Percentiles rank a stretch among this genome's conserved stretches.
Evolutionary conservation across 306 rosid species (phyloP).

Genomic region (Canavalia ensiformis): DNA sequence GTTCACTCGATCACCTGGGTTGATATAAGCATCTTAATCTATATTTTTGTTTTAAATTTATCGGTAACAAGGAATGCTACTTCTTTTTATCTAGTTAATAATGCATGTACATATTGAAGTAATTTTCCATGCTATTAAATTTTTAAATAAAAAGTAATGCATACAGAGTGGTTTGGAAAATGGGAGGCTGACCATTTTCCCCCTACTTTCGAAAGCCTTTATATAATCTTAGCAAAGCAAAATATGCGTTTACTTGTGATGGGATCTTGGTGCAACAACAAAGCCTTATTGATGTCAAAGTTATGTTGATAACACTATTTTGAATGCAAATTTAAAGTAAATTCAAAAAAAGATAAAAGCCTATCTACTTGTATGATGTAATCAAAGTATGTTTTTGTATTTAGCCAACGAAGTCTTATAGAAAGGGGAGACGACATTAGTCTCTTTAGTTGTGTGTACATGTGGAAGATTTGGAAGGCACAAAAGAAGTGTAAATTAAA

Average conservation of each 20-base stretch:
- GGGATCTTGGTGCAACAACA: neutral
- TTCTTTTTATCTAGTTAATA: neutral
- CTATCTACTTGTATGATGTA: neutral
- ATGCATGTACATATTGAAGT: neutral
- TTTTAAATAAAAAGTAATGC: too few relatives aligned
- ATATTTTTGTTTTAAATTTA: neutral
- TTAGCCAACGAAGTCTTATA: neutral
- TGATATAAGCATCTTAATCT: neutral
- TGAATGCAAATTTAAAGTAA: conserved; percentile 1
- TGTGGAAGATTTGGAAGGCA: neutral
- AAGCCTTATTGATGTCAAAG: neutral
- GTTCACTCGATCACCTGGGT: neutral
- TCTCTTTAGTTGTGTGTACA: neutral
- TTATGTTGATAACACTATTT: neutral
- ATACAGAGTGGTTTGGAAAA: neutral
- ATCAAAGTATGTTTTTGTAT: neutral
- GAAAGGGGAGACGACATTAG: neutral
- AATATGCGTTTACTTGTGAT: neutral
- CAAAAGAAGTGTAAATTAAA: neutral
- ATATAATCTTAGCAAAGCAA: too few relatives aligned
- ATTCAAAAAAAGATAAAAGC: neutral
- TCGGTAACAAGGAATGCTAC: neutral
- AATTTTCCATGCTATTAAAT: too few relatives aligned
- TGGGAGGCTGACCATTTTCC: neutral
- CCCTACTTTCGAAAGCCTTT: neutral